Base-by-base conservation (phyloP, 73 alveolate species). In the Tetrahymena thermophila region DNA sequence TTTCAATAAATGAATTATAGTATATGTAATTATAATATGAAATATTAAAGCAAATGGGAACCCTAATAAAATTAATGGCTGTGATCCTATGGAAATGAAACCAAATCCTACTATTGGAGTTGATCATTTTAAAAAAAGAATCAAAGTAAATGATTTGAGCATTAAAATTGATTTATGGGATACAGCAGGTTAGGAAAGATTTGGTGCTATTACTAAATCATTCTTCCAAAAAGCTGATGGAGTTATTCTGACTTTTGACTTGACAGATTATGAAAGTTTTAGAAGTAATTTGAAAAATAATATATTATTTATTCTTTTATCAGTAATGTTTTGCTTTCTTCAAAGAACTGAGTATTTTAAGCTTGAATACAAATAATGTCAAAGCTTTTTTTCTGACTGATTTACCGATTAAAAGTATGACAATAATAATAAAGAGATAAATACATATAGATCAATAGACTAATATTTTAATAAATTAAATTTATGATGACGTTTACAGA, bases 51-150 rank as follows among this genome's bases (percentile, higher is more conserved):
- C 83, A 50, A 50, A 50, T 50, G 83, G 83, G 15, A 14, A 50
- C 28, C 44, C 44, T 7, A 50, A 50, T 50, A 19, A 83, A 55
- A 84, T 43, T 40, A 40, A 71, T n/a, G 89, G 23, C 35, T 9
- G 8, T n/a, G 96, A 97, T 56, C 98, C 96, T 19, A 96, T 96
- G 94, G 94, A 94, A 58, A 97, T 96, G 94, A 97, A 96, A 44
- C 98, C 97, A 93, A 98, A 98, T 96, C 98, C 98, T 94, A 98
- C 99, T 31, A 97, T 98, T 11, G 99, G 99, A 14, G 99, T 98
- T 35, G 99, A 98, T 94, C 98, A 97, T 57, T 99, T 99, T n/a
- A 97, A 99, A 10, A 94, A 96, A 95, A 93, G 96, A 58, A 95
- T 98, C 94, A 96, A 94, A 94, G 96, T 97, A 35, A 98, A 97